Conservation (phyloP, 306 rosid species). For the Glycine soja region DNA sequence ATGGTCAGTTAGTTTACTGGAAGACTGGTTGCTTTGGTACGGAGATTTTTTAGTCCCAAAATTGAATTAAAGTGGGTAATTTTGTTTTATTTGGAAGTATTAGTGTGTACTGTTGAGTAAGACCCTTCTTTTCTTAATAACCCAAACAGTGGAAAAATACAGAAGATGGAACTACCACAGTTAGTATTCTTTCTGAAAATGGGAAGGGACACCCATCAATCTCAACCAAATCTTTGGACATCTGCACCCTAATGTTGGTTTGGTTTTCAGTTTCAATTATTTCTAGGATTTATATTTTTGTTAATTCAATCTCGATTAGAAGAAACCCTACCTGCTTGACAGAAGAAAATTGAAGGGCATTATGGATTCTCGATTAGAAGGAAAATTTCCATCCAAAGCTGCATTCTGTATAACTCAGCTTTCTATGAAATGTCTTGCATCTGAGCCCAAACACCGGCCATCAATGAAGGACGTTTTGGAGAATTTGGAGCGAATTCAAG, state of each 20-base stretch:
- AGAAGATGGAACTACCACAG: not conserved
- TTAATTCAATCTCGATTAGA: too few species aligned
- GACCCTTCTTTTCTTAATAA: not conserved
- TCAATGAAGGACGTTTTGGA: slow-evolving; percentile 87
- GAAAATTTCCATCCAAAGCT: slow-evolving; percentile 81
- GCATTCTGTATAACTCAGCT: slow-evolving; percentile 76
- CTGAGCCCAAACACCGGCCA: slow-evolving; percentile 85
- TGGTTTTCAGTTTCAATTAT: not conserved
- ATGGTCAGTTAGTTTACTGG: not conserved
- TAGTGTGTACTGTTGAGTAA: not conserved
- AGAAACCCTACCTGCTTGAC: slow-evolving; percentile 73
- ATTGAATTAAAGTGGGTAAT: not conserved
- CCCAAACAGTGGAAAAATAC: not conserved
- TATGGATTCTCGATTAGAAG: slow-evolving; percentile 78
- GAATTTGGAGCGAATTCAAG: slow-evolving; percentile 65
- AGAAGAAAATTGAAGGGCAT: slow-evolving; percentile 72
- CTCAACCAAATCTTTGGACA: not conserved
- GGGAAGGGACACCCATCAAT: not conserved
- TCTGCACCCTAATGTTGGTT: not conserved
- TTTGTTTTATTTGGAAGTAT: not conserved
- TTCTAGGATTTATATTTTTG: not conserved
- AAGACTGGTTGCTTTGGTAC: not conserved
- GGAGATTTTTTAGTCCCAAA: not conserved
- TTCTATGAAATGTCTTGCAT: slow-evolving; percentile 73
- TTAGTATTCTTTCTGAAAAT: not conserved